A percentile compares a stretch with the other conserved stretches of the same genome.
These are phyloP conservation scores for Eucommia ulmoides DNA, from an alignment of 257 asterid genomes.

Conservation along the genomic window DNA sequence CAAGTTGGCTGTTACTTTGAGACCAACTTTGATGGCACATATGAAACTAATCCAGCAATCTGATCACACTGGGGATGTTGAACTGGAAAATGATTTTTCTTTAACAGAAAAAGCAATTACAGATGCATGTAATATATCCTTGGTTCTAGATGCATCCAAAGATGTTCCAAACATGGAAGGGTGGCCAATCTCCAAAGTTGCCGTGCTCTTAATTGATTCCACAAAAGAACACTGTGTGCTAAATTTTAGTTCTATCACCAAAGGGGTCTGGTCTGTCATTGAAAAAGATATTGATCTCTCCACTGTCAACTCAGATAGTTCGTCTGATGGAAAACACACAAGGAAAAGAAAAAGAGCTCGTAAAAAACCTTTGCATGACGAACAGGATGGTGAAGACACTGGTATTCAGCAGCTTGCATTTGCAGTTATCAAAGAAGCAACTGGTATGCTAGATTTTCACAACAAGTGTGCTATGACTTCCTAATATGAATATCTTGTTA, in stretches of 20 bases:
- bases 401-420: constrained; percentile 31
- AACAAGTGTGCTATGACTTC: background rate
- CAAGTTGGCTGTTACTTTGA: constrained; percentile 31
- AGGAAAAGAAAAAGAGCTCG: constrained; percentile 26
- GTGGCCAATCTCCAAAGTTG: constrained; percentile 42
- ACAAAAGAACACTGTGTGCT: constrained; percentile 39
- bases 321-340: constrained; percentile 6
- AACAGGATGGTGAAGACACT: constrained; percentile 12
- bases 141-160: constrained; percentile 29
- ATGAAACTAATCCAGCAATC: constrained; percentile 18
- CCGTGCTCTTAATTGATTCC: constrained; percentile 44
- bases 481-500: no score
- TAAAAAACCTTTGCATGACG: constrained; percentile 6
- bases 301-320: constrained; percentile 5
- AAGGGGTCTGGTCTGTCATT: constrained; percentile 59
- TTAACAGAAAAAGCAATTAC: constrained; percentile 42
- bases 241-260: constrained; percentile 23
- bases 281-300: constrained; percentile 26
- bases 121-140: constrained; percentile 48
- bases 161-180: constrained; percentile 24
- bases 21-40: constrained; percentile 30
- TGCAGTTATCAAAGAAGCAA: constrained; percentile 31
- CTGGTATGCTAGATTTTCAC: constrained; percentile 20
- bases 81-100: constrained; percentile 27
- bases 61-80: constrained; percentile 8